Conservation (phyloP, 2,329 filamentous ascomycete genomes). For the Rhynchosporium agropyri region DNA sequence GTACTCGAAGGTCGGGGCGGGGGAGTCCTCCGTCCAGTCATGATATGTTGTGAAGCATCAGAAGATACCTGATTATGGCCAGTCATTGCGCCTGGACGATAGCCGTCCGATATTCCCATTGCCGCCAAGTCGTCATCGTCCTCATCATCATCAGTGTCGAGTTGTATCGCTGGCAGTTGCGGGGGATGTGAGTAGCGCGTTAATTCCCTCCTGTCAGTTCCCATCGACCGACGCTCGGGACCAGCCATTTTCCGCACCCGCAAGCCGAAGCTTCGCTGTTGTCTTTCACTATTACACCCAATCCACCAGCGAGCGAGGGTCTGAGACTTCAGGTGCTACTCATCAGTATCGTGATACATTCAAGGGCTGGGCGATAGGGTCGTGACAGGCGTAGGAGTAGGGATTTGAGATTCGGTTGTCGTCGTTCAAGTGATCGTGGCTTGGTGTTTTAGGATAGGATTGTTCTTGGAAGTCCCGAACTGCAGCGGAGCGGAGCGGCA, state of each 20-base stretch:
- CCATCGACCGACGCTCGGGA: slow-evolving; percentile 33
- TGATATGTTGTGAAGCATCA: slow-evolving; percentile 29
- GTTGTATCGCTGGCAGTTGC: slow-evolving; percentile 25
- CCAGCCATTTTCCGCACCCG: slow-evolving; percentile 28
- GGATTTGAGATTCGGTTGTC: background rate
- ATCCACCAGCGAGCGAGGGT: slow-evolving; percentile 24
- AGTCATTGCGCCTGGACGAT: slow-evolving; percentile 45
- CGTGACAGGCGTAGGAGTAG: slow-evolving; percentile 19
- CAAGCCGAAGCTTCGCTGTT: slow-evolving; percentile 23
- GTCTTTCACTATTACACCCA: slow-evolving; percentile 15
- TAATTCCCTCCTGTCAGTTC: slow-evolving; percentile 49
- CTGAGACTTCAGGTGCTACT: slow-evolving; percentile 21
- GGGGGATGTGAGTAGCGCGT: slow-evolving; percentile 44
- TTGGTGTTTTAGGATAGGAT: slow-evolving; percentile 1
- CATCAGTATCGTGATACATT: slow-evolving; percentile 25
- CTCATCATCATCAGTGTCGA: slow-evolving; percentile 47
- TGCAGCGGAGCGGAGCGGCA: background rate
- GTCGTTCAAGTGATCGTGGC: slow-evolving; percentile 1
- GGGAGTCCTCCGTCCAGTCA: slow-evolving; percentile 36
- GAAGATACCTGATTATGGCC: slow-evolving; percentile 33
- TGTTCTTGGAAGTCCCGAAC: background rate
- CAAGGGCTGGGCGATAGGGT: slow-evolving; percentile 8
- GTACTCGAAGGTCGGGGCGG: slow-evolving; percentile 55
- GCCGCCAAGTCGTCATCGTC: slow-evolving; percentile 54
- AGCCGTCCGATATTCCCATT: slow-evolving; percentile 57